Conservation (phyloP, 2,329 filamentous ascomycete species). For the Neopestalotiopsis rosae region DNA sequence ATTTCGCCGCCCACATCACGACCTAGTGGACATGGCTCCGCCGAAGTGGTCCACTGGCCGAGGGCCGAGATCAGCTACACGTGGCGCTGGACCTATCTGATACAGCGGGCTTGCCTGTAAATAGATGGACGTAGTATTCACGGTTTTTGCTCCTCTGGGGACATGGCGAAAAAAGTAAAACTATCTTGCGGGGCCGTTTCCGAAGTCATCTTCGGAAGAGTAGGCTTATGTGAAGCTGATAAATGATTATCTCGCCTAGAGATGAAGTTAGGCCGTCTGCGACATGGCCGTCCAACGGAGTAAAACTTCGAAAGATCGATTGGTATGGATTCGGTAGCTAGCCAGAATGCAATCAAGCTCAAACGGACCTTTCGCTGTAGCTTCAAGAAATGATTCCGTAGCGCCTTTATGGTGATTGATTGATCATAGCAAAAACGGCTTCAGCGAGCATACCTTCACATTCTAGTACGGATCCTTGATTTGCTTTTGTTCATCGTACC, state of each 20-base stretch:
- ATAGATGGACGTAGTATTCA: not conserved
- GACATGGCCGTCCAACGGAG: no score
- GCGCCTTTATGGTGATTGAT: no score
- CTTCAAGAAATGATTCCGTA: no score
- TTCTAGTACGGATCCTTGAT: no score
- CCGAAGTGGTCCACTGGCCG: not conserved
- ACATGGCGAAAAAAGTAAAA: not conserved
- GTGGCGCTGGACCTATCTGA: not conserved
- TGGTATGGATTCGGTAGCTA: no score
- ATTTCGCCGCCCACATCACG: not conserved
- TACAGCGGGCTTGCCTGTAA: not conserved
- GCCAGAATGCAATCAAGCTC: no score
- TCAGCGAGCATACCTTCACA: no score
- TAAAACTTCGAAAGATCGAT: no score
- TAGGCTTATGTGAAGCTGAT: not conserved
- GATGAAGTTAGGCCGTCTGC: no score
- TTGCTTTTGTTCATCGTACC: no score
- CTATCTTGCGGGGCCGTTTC: not conserved
- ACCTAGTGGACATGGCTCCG: not conserved
- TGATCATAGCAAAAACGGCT: no score
- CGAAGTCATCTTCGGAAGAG: not conserved
- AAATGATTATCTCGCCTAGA: not conserved
- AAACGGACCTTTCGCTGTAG: no score
- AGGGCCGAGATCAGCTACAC: not conserved
- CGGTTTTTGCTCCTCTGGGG: not conserved